These are phyloP conservation scores for Trichoderma sp. DNA, from an alignment of 2,329 filamentous ascomycete species.

Conservation along the genomic window DNA sequence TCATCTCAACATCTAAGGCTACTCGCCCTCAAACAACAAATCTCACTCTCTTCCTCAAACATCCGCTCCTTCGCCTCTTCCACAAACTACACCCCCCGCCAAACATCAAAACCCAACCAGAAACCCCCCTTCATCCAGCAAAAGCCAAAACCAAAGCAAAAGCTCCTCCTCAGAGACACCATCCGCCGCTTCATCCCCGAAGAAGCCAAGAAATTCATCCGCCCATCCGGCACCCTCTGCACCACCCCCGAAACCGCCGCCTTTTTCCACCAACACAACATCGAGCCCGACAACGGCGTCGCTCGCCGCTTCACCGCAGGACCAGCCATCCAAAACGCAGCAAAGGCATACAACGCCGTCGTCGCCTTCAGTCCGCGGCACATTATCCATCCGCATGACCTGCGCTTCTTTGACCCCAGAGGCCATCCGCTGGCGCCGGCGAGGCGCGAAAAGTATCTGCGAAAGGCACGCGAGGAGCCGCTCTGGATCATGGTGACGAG, in stretches of 20 bases:
- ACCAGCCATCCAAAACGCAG: slow-evolving; percentile 27
- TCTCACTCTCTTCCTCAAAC: background rate
- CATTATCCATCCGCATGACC: slow-evolving; percentile 41
- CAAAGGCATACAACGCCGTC: slow-evolving; percentile 33
- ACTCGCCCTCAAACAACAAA: background rate
- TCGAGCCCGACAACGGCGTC: slow-evolving; percentile 35
- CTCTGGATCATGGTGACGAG: slow-evolving; percentile 41
- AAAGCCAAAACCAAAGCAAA: background rate
- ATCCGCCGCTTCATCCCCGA: slow-evolving; percentile 34
- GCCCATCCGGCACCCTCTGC: slow-evolving; percentile 34
- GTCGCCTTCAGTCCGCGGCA: slow-evolving; percentile 38
- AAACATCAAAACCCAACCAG: background rate
- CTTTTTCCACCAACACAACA: slow-evolving; percentile 36
- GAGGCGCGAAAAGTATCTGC: slow-evolving; percentile 37
- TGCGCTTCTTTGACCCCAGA: slow-evolving; percentile 40
- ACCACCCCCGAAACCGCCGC: slow-evolving; percentile 38
- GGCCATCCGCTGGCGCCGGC: slow-evolving; percentile 40
- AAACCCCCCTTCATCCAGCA: too few relatives aligned
- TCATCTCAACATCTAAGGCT: slow-evolving; percentile 31
- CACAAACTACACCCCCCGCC: background rate
- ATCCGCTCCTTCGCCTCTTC: background rate
- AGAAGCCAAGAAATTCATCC: slow-evolving; percentile 33
- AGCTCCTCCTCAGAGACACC: background rate
- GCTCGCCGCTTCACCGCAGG: slow-evolving; percentile 29
- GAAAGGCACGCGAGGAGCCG: slow-evolving; percentile 36